Conservation (phyloP, 2,329 filamentous ascomycete genomes). For the Sporothrix mexicana region DNA sequence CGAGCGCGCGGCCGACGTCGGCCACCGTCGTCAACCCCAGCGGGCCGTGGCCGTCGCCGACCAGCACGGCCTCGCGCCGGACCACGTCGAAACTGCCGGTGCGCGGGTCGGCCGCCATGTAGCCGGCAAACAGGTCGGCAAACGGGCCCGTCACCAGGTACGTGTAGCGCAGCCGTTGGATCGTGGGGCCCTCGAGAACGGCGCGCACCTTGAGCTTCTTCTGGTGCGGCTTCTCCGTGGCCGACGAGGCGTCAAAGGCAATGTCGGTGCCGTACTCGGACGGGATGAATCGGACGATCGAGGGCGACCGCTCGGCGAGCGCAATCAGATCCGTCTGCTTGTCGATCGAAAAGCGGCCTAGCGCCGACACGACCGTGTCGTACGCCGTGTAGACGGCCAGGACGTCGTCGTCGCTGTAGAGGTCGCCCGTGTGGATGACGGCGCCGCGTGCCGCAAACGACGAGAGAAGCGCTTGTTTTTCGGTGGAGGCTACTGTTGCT, state of each 20-base stretch:
- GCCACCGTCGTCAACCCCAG: slow-evolving; percentile 35
- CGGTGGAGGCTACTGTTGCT: slow-evolving; percentile 29
- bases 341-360: slow-evolving; percentile 35
- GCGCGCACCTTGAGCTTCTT: slow-evolving; percentile 36
- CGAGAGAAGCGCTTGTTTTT: slow-evolving; percentile 31
- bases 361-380: slow-evolving; percentile 35
- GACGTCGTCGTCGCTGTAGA: slow-evolving; percentile 32
- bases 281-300: slow-evolving; percentile 56
- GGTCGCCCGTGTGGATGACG: slow-evolving; percentile 28
- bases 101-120: slow-evolving; percentile 30
- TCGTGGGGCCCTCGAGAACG: slow-evolving; percentile 24
- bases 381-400: slow-evolving; percentile 32
- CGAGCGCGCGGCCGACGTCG: slow-evolving; percentile 32
- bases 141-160: slow-evolving; percentile 34
- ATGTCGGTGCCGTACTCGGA: slow-evolving; percentile 37
- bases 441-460: slow-evolving; percentile 23
- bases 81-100: slow-evolving; percentile 31
- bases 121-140: slow-evolving; percentile 34
- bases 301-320: slow-evolving; percentile 51
- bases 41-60: slow-evolving; percentile 17
- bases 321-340: slow-evolving; percentile 35
- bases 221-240: slow-evolving; percentile 35
- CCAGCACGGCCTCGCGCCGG: slow-evolving; percentile 15
- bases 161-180: slow-evolving; percentile 27
- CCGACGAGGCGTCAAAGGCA: slow-evolving; percentile 31